Evolutionary conservation across 2,329 filamentous ascomycete genomes (phyloP).

Genomic region (Clonostachys sp.): DNA sequence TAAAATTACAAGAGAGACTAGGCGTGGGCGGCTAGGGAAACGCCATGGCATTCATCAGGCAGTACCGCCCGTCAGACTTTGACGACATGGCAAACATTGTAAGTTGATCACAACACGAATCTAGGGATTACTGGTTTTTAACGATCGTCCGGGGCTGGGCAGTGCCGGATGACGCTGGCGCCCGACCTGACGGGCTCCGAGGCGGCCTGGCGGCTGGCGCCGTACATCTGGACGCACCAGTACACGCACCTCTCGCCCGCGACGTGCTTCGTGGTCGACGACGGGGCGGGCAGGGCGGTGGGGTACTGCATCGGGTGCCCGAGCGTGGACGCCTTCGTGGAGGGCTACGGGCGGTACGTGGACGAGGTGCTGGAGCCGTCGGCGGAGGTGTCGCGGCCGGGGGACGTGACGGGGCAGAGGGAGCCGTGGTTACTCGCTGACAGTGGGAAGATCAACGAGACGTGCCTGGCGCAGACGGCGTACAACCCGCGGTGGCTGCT

Average conservation of each 20-base stretch:
- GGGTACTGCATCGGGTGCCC: conserved; percentile 45
- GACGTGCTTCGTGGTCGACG: conserved; percentile 43
- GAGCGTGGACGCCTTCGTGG: conserved; percentile 31
- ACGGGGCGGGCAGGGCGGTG: conserved; percentile 34
- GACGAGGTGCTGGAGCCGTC: conserved; percentile 21
- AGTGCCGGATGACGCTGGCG: conserved; percentile 44
- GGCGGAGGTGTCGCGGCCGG: conserved; percentile 11
- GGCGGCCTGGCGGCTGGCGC: conserved; percentile 27
- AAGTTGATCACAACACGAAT: conserved; percentile 13
- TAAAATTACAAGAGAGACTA: no score
- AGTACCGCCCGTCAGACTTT: conserved; percentile 29
- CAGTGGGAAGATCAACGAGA: conserved; percentile 12
- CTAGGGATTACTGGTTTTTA: no score
- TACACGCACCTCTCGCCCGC: conserved; percentile 39
- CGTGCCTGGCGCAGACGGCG: conserved; percentile 32
- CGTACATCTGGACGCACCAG: conserved; percentile 47
- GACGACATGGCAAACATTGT: conserved; percentile 35
- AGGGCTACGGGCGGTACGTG: conserved; percentile 31
- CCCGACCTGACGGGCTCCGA: conserved; percentile 29
- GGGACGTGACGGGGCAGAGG: conserved; percentile 14
- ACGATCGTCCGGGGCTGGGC: neutral
- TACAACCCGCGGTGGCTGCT: conserved; percentile 34
- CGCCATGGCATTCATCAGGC: conserved; percentile 39
- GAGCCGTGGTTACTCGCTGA: conserved; percentile 21
- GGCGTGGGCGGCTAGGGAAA: neutral